phyloP scores from a whole-genome alignment of 2,329 filamentous ascomycete species.

The Apiospora malaysiana region DNA sequence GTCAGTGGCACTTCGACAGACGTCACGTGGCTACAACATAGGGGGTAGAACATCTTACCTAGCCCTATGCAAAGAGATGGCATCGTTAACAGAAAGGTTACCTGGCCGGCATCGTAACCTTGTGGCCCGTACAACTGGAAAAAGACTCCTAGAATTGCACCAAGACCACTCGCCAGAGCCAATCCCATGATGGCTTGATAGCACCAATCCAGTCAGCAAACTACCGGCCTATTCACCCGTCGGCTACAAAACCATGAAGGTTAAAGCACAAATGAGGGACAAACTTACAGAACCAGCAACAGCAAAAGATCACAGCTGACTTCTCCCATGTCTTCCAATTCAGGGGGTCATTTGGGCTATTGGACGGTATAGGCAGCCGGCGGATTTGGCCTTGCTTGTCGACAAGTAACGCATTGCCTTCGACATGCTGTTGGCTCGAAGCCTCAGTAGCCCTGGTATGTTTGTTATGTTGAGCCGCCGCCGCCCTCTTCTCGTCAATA shows the following conservation, averaged over 20 bases:
- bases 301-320: slow-evolving; percentile 30
- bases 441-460: neutral
- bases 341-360: slow-evolving; percentile 36
- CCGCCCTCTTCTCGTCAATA: neutral
- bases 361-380: slow-evolving; percentile 29
- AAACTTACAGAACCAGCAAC: slow-evolving; percentile 38
- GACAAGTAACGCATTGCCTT: slow-evolving; percentile 22
- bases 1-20: neutral
- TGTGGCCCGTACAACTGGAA: slow-evolving; percentile 38
- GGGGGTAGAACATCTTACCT: slow-evolving; percentile 31
- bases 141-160: slow-evolving; percentile 42
- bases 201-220: neutral
- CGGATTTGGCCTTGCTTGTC: slow-evolving; percentile 28
- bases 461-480: neutral
- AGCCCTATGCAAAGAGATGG: slow-evolving; percentile 47
- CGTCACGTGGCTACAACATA: neutral
- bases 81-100: slow-evolving; percentile 44
- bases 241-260: neutral
- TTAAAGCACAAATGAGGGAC: too few species aligned
- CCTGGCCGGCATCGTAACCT: slow-evolving; percentile 34
- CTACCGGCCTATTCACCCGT: neutral
- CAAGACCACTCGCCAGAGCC: slow-evolving; percentile 57
- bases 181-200: slow-evolving; percentile 36
- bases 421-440: slow-evolving; percentile 8
- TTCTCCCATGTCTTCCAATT: slow-evolving; percentile 35